Evolutionary conservation across 805 yeast species (phyloP), one percentile per base, ranked within the genome.

Genomic region (Clavispora fructus): DNA sequence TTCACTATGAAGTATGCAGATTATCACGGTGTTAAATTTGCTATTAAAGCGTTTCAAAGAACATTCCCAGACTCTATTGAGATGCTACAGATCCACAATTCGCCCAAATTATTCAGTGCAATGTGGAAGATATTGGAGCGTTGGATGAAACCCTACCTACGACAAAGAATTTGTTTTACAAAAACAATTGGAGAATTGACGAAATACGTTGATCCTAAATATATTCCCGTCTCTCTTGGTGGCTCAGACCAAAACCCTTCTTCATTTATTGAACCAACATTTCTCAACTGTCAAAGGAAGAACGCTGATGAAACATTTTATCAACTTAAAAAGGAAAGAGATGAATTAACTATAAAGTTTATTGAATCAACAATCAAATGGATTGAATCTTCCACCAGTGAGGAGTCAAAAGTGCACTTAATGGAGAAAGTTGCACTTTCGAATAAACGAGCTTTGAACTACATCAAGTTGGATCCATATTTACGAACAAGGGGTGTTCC

Each of bases 1-100:
- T 52, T 49, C 31, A 42, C 51, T 11, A 10, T 52, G 35, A 49
- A 43, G 32, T 47, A 50, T 35, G 51, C 51, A 9, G 55, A 52
- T 40, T 35, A 42, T 39, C 47, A 45, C 30, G 51, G 45, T 10
- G 40, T 52, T 27, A 48, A 41, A 28, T 52, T 49, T 40, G 31
- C 39, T 9, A 45, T 49, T 13, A 29, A 37, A 23, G 39, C 43
- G 2, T 44, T 44, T 26, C 49, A 52, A 35, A 35, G 27, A 29
- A 35, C 19, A 30, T 52, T 47, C 35, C 54, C 54, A 9, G 52
- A 51, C 41, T 37, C 17, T n/a, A 40, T 51, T 7, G 54, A 47
- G 35, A 16, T 17, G 14, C 26, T 52, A 16, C 45, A 38, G 33
- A 29, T 50, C 17, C 55, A 52, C 39, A 47, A 50, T 13, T 49